Evolutionary conservation across 78 protist genomes (phyloP).

Genomic region (Speleostelium caveatum): DNA sequence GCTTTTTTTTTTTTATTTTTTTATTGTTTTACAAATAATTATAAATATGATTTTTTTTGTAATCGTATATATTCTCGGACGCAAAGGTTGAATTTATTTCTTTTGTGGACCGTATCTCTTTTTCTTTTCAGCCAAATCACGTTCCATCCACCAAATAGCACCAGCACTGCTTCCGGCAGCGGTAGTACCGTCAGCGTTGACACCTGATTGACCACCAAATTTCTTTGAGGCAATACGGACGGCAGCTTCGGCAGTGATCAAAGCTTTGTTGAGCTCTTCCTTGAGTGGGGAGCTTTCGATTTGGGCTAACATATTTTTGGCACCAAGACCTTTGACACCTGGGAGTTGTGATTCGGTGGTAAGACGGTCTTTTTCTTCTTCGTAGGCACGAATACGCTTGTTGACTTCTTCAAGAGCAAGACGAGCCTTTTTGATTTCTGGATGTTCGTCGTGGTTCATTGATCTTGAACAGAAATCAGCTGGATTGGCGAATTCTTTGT

Average conservation of each 20-base stretch:
- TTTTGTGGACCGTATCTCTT: slow-evolving; percentile 78
- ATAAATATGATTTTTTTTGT: too few relatives aligned
- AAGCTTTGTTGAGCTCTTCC: slow-evolving; percentile 81
- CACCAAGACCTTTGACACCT: slow-evolving; percentile 85
- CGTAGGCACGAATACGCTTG: slow-evolving; percentile 86
- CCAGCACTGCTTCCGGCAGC: slow-evolving; percentile 59
- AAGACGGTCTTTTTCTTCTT: slow-evolving; percentile 81
- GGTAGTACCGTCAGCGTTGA: slow-evolving; percentile 42
- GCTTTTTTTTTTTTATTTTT: too few relatives aligned
- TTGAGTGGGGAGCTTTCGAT: slow-evolving; percentile 80
- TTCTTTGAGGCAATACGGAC: slow-evolving; percentile 86
- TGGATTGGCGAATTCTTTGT: slow-evolving; percentile 86
- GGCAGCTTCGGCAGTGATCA: slow-evolving; percentile 87
- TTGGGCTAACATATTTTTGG: slow-evolving; percentile 86
- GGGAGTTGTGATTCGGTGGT: slow-evolving; percentile 36
- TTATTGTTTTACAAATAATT: neutral
- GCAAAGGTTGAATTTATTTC: slow-evolving; percentile 21
- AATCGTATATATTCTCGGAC: too few relatives aligned
- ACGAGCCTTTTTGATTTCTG: slow-evolving; percentile 88
- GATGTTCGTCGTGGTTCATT: slow-evolving; percentile 85
- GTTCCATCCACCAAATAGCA: slow-evolving; percentile 86
- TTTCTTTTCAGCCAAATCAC: slow-evolving; percentile 83
- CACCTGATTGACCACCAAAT: slow-evolving; percentile 75
- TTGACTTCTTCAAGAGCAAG: slow-evolving; percentile 87
- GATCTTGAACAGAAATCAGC: slow-evolving; percentile 87